A percentile compares a stretch with the other conserved stretches of the same genome.
These are phyloP conservation scores for Candolleomyces aberdarensis DNA, from an alignment of 768 basidiomycete species.

Conservation along the genomic window DNA sequence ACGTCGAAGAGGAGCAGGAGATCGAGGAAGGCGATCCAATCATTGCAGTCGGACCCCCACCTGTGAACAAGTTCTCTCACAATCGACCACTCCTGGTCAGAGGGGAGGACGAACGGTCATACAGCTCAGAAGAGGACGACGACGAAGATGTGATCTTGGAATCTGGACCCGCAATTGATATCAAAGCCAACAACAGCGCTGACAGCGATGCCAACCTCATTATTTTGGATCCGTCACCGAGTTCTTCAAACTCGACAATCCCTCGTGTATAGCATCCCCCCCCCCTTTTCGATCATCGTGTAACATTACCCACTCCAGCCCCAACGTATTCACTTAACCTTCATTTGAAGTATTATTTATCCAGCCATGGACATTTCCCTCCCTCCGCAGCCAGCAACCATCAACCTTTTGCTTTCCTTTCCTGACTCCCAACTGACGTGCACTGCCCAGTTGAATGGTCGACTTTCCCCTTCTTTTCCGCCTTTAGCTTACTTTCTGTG, in stretches of 20 bases:
- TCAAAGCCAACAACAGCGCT: slow-evolving; percentile 21
- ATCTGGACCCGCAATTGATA: slow-evolving; percentile 53
- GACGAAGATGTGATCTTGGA: slow-evolving; percentile 76
- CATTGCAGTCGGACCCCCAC: slow-evolving; percentile 53
- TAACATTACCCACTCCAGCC: too few species aligned
- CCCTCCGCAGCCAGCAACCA: too few species aligned
- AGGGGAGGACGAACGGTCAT: slow-evolving; percentile 29
- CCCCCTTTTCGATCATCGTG: not conserved
- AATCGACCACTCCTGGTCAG: slow-evolving; percentile 24
- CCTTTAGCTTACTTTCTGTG: too few species aligned
- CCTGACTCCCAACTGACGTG: too few species aligned
- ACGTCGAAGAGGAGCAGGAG: slow-evolving; percentile 21
- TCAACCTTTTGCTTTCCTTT: too few species aligned
- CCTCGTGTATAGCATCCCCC: not conserved
- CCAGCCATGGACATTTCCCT: too few species aligned
- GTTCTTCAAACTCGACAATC: not conserved
- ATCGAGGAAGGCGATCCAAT: slow-evolving; percentile 30
- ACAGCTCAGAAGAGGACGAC: slow-evolving; percentile 42
- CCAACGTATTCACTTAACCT: too few species aligned
- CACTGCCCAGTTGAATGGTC: too few species aligned
- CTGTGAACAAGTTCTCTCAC: slow-evolving; percentile 15
- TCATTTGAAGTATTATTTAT: too few species aligned
- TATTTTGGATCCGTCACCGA: slow-evolving; percentile 9
- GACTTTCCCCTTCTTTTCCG: too few species aligned
- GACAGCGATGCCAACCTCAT: slow-evolving; percentile 19